Evolutionary conservation across 305 asterid species (phyloP).

Genomic region (Fraxinus baroniana): DNA sequence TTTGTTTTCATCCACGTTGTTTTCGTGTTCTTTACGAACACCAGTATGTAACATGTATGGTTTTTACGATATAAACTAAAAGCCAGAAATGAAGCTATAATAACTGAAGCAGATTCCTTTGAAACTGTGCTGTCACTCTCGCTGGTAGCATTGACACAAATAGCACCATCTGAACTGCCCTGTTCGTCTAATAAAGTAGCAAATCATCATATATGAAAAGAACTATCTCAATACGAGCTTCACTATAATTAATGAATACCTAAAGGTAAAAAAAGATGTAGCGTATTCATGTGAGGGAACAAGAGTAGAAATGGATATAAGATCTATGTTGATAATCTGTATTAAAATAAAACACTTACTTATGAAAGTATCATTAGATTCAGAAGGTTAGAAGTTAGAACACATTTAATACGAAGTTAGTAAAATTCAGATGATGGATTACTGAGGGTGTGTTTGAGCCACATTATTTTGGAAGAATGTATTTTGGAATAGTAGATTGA

Average conservation of each 20-base stretch:
- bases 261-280: neutral
- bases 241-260: neutral
- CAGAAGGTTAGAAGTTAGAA: neutral
- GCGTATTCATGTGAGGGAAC: neutral
- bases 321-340: neutral
- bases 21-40: neutral
- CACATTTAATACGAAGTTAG: neutral
- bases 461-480: too few species aligned
- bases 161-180: neutral
- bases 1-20: conserved; percentile 4
- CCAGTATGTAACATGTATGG: neutral
- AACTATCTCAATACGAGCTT: neutral
- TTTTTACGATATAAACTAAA: neutral
- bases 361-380: neutral
- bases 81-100: neutral
- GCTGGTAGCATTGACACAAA: neutral
- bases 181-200: neutral
- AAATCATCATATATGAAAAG: neutral
- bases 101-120: neutral
- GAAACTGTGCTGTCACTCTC: neutral
- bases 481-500: too few species aligned
- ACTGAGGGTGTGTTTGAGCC: neutral
- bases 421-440: neutral
- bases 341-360: neutral
- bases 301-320: neutral